Evolutionary conservation across 2,329 filamentous ascomycete genomes (phyloP).

Genomic region (Aureobasidium sp.): DNA sequence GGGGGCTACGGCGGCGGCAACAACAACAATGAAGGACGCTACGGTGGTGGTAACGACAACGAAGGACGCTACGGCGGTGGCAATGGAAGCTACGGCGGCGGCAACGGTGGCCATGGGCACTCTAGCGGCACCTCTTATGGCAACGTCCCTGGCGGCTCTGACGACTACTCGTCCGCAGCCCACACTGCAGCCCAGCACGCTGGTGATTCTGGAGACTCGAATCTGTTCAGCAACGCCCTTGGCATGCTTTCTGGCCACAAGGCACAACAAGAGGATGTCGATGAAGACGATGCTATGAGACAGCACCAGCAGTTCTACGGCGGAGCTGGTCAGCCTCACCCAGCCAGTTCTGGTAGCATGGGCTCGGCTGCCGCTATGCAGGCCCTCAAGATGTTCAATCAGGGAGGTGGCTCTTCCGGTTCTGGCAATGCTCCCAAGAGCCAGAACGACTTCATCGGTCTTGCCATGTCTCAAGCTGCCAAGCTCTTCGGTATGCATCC

Average conservation of each 20-base stretch:
- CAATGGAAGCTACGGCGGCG: conserved; percentile 17
- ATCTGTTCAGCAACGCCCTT: conserved; percentile 49
- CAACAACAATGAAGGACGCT: too few relatives aligned
- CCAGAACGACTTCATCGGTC: conserved; percentile 71
- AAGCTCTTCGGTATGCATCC: conserved; percentile 52
- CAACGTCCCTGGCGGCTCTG: conserved; percentile 28
- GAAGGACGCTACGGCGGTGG: conserved; percentile 14
- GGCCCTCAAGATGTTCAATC: conserved; percentile 65
- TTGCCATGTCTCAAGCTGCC: conserved; percentile 82
- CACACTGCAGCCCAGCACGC: conserved; percentile 48
- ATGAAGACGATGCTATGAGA: conserved; percentile 59
- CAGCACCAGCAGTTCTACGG: conserved; percentile 71
- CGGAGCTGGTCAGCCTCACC: conserved; percentile 38
- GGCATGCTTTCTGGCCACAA: conserved; percentile 47
- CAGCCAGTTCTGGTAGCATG: conserved; percentile 34
- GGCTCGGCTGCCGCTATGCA: conserved; percentile 77
- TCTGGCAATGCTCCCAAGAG: conserved; percentile 36
- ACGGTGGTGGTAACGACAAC: too few relatives aligned
- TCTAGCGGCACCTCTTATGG: conserved; percentile 36
- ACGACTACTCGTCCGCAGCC: conserved; percentile 47
- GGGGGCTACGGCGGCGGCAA: too few relatives aligned
- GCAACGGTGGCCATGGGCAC: conserved; percentile 23
- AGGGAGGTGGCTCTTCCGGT: conserved; percentile 28
- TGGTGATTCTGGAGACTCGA: conserved; percentile 39
- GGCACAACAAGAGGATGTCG: conserved; percentile 44